Evolutionary conservation across 768 basidiomycete genomes (phyloP).

Genomic region (Hypholoma sublateritium): DNA sequence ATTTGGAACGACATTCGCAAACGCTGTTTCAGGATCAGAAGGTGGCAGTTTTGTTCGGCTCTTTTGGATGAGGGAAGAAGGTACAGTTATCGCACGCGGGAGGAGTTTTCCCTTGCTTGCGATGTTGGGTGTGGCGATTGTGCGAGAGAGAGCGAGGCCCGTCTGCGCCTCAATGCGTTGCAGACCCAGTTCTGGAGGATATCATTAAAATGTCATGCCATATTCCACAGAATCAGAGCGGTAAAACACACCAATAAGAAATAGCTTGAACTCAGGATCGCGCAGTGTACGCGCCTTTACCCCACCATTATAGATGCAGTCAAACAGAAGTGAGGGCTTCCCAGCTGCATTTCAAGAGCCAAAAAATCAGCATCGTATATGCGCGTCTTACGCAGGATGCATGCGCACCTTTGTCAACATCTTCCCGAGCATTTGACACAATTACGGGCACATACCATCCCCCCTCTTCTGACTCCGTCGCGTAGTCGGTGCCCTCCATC

Average conservation of each 20-base stretch:
- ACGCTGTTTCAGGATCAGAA: neutral
- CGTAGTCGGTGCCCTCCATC: slow-evolving; percentile 42
- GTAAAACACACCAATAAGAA: slow-evolving; percentile 58
- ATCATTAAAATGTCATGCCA: neutral
- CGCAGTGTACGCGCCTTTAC: slow-evolving; percentile 59
- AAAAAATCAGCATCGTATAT: slow-evolving; percentile 4
- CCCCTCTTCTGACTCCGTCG: slow-evolving; percentile 29
- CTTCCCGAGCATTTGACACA: slow-evolving; percentile 61
- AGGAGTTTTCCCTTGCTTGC: slow-evolving; percentile 68
- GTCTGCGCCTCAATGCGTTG: slow-evolving; percentile 68
- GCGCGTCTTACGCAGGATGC: slow-evolving; percentile 1
- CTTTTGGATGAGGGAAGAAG: slow-evolving; percentile 25
- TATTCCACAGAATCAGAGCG: neutral
- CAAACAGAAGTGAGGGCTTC: slow-evolving; percentile 68
- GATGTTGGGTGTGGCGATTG: slow-evolving; percentile 76
- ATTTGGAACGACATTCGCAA: neutral
- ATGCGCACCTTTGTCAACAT: slow-evolving; percentile 67
- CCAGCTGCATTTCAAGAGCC: slow-evolving; percentile 50
- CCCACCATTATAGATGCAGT: slow-evolving; percentile 63
- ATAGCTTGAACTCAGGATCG: slow-evolving; percentile 66
- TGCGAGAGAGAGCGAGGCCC: slow-evolving; percentile 59
- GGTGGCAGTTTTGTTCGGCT: neutral
- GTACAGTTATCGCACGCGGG: slow-evolving; percentile 58
- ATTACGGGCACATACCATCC: slow-evolving; percentile 71
- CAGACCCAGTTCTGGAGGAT: slow-evolving; percentile 57